These are phyloP conservation scores for Colletotrichum karsti DNA, from an alignment of 2,329 filamentous ascomycete genomes.

Conservation along the genomic window DNA sequence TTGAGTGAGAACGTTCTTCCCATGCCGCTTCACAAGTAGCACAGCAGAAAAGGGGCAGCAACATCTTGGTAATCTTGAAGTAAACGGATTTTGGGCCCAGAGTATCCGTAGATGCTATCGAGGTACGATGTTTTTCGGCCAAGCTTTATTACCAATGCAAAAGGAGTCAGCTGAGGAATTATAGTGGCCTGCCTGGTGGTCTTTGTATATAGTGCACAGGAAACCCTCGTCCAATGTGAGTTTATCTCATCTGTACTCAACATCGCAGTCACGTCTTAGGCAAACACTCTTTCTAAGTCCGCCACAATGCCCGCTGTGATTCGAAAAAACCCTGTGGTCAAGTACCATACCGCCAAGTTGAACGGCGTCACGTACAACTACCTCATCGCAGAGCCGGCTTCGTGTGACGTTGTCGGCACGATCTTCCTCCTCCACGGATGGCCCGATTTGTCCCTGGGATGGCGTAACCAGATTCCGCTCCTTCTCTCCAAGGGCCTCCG, in stretches of 20 bases:
- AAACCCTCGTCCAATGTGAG: background rate
- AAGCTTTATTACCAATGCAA: background rate
- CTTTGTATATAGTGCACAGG: background rate
- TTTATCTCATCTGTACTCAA: background rate
- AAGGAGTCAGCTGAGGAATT: background rate
- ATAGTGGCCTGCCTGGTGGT: background rate
- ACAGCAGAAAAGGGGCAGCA: background rate
- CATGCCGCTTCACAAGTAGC: background rate
- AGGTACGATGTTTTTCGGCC: background rate
- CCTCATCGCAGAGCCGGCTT: conserved; percentile 53
- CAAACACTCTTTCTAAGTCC: background rate
- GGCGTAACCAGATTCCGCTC: conserved; percentile 82
- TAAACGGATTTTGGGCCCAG: background rate
- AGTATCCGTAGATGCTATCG: background rate
- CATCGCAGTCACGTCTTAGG: background rate
- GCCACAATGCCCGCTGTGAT: background rate
- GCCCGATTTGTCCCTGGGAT: conserved; percentile 78
- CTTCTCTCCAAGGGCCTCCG: conserved; percentile 72
- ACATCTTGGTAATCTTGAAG: background rate
- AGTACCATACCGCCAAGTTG: conserved; percentile 9
- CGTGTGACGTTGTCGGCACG: conserved; percentile 45
- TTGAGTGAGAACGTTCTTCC: background rate
- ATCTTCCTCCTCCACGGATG: conserved; percentile 69
- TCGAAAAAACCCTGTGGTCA: background rate
- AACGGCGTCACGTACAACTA: conserved; percentile 70